Percentiles rank a stretch among this genome's conserved stretches.
Evolutionary conservation across 1,139 yeast genomes (phyloP).

Genomic region (Taphrina sp.): DNA sequence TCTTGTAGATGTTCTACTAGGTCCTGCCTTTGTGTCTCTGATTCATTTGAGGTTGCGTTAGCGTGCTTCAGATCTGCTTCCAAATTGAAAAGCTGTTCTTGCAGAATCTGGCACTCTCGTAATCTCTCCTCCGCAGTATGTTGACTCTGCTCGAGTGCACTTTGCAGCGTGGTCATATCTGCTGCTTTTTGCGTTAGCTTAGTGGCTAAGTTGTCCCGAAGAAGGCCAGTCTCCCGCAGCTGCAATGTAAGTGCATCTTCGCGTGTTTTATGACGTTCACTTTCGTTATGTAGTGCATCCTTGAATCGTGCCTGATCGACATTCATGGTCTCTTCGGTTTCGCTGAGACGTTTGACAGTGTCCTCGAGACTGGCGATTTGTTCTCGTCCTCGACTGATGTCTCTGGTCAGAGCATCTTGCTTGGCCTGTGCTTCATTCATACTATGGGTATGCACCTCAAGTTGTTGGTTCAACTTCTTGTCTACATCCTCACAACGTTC

Average conservation of each 20-base stretch:
- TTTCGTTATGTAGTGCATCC: slow-evolving; percentile 21
- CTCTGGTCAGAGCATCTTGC: not conserved
- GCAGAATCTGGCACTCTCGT: not conserved
- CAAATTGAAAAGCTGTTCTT: not conserved
- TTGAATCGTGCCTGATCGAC: slow-evolving; percentile 11
- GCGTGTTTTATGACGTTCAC: slow-evolving; percentile 9
- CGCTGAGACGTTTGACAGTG: slow-evolving; percentile 4
- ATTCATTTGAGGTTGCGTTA: not conserved
- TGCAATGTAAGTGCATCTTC: slow-evolving; percentile 13
- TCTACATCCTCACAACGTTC: slow-evolving; percentile 1
- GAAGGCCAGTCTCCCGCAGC: slow-evolving; percentile 1
- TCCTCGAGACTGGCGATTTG: slow-evolving; percentile 16
- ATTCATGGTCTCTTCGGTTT: slow-evolving; percentile 10
- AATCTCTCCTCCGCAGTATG: not conserved
- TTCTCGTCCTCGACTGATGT: slow-evolving; percentile 1
- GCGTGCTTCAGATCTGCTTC: not conserved
- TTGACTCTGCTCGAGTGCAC: not conserved
- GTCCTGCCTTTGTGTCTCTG: not conserved
- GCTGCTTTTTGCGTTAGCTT: slow-evolving; percentile 3
- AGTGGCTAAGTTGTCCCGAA: not conserved
- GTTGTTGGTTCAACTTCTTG: not conserved
- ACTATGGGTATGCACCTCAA: slow-evolving; percentile 2
- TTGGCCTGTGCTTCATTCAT: slow-evolving; percentile 4
- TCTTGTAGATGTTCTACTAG: not conserved
- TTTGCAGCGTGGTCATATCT: not conserved